These are phyloP conservation scores for Colletotrichum graminicola DNA, from an alignment of 2,329 filamentous ascomycete genomes.

Conservation along the genomic window DNA sequence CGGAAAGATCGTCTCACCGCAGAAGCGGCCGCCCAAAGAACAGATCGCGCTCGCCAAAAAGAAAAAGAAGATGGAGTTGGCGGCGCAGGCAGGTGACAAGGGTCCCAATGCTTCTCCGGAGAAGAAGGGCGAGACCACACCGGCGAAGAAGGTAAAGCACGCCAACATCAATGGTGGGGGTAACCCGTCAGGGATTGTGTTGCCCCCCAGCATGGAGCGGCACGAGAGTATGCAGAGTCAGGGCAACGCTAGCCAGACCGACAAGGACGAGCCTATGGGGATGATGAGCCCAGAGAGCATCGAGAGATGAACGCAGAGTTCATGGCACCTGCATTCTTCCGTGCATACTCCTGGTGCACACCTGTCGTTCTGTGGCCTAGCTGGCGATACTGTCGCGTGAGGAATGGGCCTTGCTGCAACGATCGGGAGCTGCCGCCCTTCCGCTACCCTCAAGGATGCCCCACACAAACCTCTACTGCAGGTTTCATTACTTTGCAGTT, in stretches of 20 bases:
- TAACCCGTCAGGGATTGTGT: slow-evolving; percentile 56
- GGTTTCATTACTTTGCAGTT: background rate
- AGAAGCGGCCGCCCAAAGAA: slow-evolving; percentile 85
- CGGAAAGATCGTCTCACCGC: slow-evolving; percentile 87
- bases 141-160: slow-evolving; percentile 66
- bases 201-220: slow-evolving; percentile 67
- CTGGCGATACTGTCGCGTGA: background rate
- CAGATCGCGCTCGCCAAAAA: slow-evolving; percentile 88
- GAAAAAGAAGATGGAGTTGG: slow-evolving; percentile 79
- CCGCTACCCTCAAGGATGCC: background rate
- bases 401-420: background rate
- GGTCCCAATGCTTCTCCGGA: slow-evolving; percentile 54
- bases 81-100: slow-evolving; percentile 66
- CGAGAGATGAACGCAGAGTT: slow-evolving; percentile 49
- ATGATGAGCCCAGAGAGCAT: slow-evolving; percentile 91
- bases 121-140: slow-evolving; percentile 55
- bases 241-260: slow-evolving; percentile 72
- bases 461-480: background rate
- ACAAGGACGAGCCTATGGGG: slow-evolving; percentile 76
- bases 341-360: slow-evolving; percentile 25
- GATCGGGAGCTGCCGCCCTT: background rate
- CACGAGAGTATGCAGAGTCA: slow-evolving; percentile 69
- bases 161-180: slow-evolving; percentile 53
- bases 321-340: background rate
- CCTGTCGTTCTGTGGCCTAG: background rate